Base-by-base conservation (phyloP, 768 basidiomycete species). In the Piloderma croceum region DNA sequence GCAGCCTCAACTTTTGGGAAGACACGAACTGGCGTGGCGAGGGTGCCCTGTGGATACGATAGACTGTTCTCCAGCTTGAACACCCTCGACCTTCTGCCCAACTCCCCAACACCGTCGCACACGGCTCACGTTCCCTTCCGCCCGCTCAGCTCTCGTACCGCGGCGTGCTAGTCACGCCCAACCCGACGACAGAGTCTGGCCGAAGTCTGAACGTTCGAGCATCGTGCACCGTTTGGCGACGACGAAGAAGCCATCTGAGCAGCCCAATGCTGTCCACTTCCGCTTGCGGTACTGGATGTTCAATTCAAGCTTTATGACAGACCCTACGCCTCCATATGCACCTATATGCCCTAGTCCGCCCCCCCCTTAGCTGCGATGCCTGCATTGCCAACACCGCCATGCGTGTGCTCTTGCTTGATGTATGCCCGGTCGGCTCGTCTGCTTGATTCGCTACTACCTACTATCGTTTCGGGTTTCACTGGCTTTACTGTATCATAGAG, bases 81-180 rank as follows among this genome's bases (percentile, higher is more conserved):
- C 53, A 44, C 51, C 49, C 45, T 39, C 34, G 38, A 35, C 34
- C 41, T 39, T 42, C 39, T 51, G 44, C 39, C 25, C 37, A 45
- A 36, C 43, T 45, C 42, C 23, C 32, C 41, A 17, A 21, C 44
- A 33, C 27, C 52, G 31, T 47, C 48, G 34, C 12, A 42, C 41
- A 41, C 49, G 25, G 55, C 49, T 57, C 45, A 54, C 60, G 29
- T 45, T 35, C 38, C 36, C 45, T 45, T 29, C 42, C 41, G 48
- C 57, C 45, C 48, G 47, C 47, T 47, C 48, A 37, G 31, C 27
- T n/a, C 52, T 44, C 54, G 44, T 51, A 34, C 41, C 39, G 20
- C 47, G 44, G 39, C 47, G 53, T 63, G 68, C 70, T 57, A 70
- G 69, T 58, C 66, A 54, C 6, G 32, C 39, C 53, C 39, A 44